Base-by-base conservation (phyloP, 257 asterid species). In the Eustoma russellianum region DNA sequence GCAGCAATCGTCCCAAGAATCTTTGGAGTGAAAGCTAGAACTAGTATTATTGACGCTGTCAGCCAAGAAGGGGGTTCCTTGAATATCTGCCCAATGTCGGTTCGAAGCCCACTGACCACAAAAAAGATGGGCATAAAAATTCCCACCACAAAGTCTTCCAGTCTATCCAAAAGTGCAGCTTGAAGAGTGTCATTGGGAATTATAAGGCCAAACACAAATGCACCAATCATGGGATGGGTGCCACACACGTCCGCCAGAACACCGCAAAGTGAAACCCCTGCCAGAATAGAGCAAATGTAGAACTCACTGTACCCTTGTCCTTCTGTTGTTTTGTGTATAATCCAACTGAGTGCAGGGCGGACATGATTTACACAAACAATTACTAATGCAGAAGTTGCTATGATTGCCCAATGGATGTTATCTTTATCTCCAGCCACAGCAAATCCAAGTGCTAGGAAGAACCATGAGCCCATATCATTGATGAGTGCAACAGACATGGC, bases 171-270 rank as follows among this genome's bases (percentile, higher is more conserved):
- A 10, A 88, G 62, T 1, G 88, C 72, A 9, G 88, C 82, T 64
- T 77, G 86, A 40, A 92, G 93, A 46, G 73, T 80, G 52, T 88
- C 90, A 41, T 64, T 76, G 2, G 97, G 95, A 47, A 92, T 73
- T 52, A 77, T 65, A 13, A 88, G 81, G 15, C 98, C 98, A 55
- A 80, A 92, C 28, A 88, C 41, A 13, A 92, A 83, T 0, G 94
- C 94, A 46, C 99, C 99, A 5, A 92, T 72, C 85, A 92, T 83
- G 5, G 99, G 94, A 33, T 92, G 99, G 6, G 99, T 83, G 1
- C 99, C 99, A 12, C 70, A 73, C 0, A 71, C 63, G 45, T 88
- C 95, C 0, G 95, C 72, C 34, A 85, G 10, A 52, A 75, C 78
- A 34, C 94, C 90, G 46, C 75, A 59, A 1, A 88, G 47, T 1